Base-by-base conservation (phyloP, 179 eudicot genomes). In the Carnegiea gigantea region DNA sequence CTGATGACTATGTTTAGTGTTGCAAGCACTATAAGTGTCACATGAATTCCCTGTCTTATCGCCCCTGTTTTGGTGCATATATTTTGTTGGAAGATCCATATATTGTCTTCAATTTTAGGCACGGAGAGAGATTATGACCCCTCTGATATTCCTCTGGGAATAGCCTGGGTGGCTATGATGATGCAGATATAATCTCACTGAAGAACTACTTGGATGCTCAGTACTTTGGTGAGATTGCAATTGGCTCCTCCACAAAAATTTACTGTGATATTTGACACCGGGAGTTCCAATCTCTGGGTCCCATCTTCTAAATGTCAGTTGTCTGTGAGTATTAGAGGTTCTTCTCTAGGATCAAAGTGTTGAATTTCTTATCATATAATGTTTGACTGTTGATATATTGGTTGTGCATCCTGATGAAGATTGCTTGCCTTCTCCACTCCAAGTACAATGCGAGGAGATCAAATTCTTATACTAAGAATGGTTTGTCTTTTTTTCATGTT, bases 241-340 rank as follows among this genome's bases (percentile, higher is more conserved):
- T 94, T 84, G 98, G 98, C 94, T 49, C 98, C 97, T 43, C 91
- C 95, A 2, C 98, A 94, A 79, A 93, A 88, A 48, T 94, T 94
- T 84, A 93, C 93, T 17, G 97, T 94, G 80, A 89, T 94, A 70
- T 94, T 94, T 82, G 98, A 94, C 77, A 94, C 98, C 20, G 98
- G 95, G 77, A 94, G 95, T 80, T 92, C 98, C 68, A 94, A 94
- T 81, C 91, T 94, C 51, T 94, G 97, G 98, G 88, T 94, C 77
- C 98, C 98, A 64, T 94, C 98, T 26, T 84, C 92, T 51, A 91
- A 91, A 87, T 94, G 98, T 82, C 82, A 86, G 36, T 84, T 88
- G 51, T 94, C 97, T 73, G 98, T 94, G 87, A 94, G 95, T 85
- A 54, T 83, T 44, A 28, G 17, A 38, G 36, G n/a, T 30, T 81